A percentile compares a stretch with the other conserved stretches of the same genome.
Evolutionary conservation across 352 stramenopile genomes (phyloP).

Genomic region (Phytopythium litorale): DNA sequence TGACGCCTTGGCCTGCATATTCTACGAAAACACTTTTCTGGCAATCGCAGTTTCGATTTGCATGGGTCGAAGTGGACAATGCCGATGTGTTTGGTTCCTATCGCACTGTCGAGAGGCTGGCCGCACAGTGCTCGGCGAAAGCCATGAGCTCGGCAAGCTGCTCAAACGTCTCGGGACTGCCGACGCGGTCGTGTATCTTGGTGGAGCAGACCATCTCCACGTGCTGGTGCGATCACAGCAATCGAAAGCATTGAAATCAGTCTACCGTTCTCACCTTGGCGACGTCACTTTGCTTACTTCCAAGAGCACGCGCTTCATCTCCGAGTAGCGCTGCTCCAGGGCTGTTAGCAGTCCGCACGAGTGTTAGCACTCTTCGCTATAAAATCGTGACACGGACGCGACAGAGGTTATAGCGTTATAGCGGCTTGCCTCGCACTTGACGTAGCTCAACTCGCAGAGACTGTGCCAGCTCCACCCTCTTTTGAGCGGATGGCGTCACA

Average conservation of each 20-base stretch:
- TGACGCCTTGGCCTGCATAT: slow-evolving; percentile 4
- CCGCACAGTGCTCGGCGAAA: slow-evolving; percentile 31
- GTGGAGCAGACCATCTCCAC: slow-evolving; percentile 42
- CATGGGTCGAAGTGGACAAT: not conserved
- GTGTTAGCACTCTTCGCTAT: not conserved
- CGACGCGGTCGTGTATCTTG: slow-evolving; percentile 46
- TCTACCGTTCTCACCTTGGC: not conserved
- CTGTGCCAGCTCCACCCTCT: slow-evolving; percentile 28
- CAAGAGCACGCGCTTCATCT: slow-evolving; percentile 50
- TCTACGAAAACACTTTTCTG: not conserved
- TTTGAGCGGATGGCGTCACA: not conserved
- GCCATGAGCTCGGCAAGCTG: slow-evolving; percentile 43
- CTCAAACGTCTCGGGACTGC: slow-evolving; percentile 49
- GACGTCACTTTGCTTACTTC: slow-evolving; percentile 19
- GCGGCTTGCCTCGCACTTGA: slow-evolving; percentile 30
- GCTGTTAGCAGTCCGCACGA: slow-evolving; percentile 17
- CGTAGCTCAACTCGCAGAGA: slow-evolving; percentile 33
- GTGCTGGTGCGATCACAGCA: slow-evolving; percentile 17
- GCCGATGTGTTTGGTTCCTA: not conserved
- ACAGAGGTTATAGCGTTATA: not conserved
- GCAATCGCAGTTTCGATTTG: slow-evolving; percentile 1
- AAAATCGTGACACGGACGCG: not conserved
- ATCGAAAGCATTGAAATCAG: not conserved
- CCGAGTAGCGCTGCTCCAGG: slow-evolving; percentile 46
- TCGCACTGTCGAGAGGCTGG: not conserved